Conservation (phyloP, 1,284 basidiomycete genomes). For the Vanrija pseudolonga region DNA sequence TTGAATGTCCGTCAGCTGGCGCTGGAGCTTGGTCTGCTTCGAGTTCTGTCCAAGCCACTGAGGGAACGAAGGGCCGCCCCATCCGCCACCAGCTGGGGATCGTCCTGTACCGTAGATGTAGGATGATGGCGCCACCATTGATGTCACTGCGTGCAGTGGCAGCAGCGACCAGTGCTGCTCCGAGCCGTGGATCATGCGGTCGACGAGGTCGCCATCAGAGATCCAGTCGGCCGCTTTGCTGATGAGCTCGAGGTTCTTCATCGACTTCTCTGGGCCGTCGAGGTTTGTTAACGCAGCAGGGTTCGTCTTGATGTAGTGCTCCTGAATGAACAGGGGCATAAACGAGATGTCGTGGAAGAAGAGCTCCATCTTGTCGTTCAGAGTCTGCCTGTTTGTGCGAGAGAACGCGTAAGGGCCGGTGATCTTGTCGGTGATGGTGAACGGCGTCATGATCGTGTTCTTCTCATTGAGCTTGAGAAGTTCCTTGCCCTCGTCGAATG, state of each 20-base stretch:
- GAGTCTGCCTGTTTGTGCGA: slow-evolving; percentile 69
- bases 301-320: slow-evolving; percentile 82
- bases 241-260: slow-evolving; percentile 78
- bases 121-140: slow-evolving; percentile 79
- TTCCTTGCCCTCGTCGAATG: slow-evolving; percentile 83
- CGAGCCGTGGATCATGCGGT: slow-evolving; percentile 90
- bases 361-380: slow-evolving; percentile 89
- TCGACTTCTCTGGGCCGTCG: slow-evolving; percentile 60
- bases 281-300: slow-evolving; percentile 60
- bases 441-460: slow-evolving; percentile 83
- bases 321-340: slow-evolving; percentile 93
- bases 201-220: slow-evolving; percentile 93
- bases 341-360: slow-evolving; percentile 96
- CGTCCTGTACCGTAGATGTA: slow-evolving; percentile 64
- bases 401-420: slow-evolving; percentile 87
- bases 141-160: slow-evolving; percentile 87
- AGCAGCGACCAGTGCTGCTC: slow-evolving; percentile 96
- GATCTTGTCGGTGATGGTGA: slow-evolving; percentile 79
- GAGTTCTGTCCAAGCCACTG: slow-evolving; percentile 98
- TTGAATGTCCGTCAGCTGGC: slow-evolving; percentile 85
- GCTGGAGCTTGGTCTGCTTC: slow-evolving; percentile 74
- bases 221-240: slow-evolving; percentile 83
- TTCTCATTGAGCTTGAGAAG: slow-evolving; percentile 90
- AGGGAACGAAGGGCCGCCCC: slow-evolving; percentile 71
- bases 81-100: slow-evolving; percentile 50